A percentile compares a stretch with the other conserved stretches of the same genome.
Evolutionary conservation across 2,329 filamentous ascomycete genomes (phyloP).

Genomic region (Alternaria ventricosa): DNA sequence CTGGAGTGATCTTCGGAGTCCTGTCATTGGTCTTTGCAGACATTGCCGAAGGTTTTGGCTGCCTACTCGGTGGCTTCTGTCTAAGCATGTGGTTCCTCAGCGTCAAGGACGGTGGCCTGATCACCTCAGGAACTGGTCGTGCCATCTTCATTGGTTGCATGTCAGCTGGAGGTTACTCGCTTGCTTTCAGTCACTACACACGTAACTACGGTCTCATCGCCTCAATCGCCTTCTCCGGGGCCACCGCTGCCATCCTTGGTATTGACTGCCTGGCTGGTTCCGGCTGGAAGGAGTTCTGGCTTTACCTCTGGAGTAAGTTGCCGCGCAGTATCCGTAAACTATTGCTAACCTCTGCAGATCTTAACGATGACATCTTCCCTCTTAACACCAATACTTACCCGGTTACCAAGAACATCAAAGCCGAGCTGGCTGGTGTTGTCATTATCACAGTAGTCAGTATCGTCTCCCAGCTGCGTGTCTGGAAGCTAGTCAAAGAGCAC

Average conservation of each 20-base stretch:
- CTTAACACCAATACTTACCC: constrained; percentile 79
- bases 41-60: constrained; percentile 83
- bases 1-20: constrained; percentile 76
- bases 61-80: constrained; percentile 84
- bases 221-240: constrained; percentile 79
- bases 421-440: constrained; percentile 80
- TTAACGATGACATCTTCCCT: constrained; percentile 82
- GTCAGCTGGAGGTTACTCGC: constrained; percentile 69
- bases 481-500: constrained; percentile 74
- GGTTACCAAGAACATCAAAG: constrained; percentile 82
- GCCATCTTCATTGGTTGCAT: constrained; percentile 79
- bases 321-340: not conserved
- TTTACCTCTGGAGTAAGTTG: constrained; percentile 79
- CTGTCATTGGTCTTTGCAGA: constrained; percentile 81
- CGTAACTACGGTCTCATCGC: constrained; percentile 78
- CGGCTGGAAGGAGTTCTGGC: constrained; percentile 96
- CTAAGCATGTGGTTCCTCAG: constrained; percentile 90
- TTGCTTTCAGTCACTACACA: constrained; percentile 76
- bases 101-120: constrained; percentile 75
- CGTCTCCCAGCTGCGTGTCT: constrained; percentile 84
- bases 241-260: constrained; percentile 79
- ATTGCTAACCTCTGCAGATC: constrained; percentile 48
- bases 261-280: constrained; percentile 90
- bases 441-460: constrained; percentile 77
- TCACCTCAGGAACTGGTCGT: constrained; percentile 67